Evolutionary conservation across 768 basidiomycete species (phyloP).

Genomic region (Boletus tomentosulus): DNA sequence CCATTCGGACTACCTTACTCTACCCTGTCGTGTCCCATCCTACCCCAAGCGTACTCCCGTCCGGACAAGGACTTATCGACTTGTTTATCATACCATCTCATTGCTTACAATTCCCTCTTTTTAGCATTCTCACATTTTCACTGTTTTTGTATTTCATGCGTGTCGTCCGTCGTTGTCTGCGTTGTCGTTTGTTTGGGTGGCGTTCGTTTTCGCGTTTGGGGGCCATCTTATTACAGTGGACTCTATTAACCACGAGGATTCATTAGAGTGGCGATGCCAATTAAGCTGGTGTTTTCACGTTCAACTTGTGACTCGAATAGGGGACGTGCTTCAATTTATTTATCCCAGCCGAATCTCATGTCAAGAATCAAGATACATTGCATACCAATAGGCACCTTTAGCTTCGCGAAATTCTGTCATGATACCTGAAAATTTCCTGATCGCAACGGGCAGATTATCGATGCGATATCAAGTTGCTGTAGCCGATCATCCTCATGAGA

Average conservation of each 20-base stretch:
- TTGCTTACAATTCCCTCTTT: constrained; percentile 24
- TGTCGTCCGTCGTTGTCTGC: constrained; percentile 7
- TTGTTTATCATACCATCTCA: constrained; percentile 30
- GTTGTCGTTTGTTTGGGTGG: constrained; percentile 1
- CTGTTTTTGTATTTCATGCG: constrained; percentile 13
- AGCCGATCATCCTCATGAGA: too few species aligned
- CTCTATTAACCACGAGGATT: constrained; percentile 15
- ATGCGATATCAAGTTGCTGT: too few species aligned
- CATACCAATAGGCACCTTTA: too few species aligned
- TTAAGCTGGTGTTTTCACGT: neutral
- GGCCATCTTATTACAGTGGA: constrained; percentile 11
- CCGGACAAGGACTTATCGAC: constrained; percentile 22
- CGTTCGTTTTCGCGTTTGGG: too few species aligned
- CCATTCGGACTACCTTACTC: constrained; percentile 19
- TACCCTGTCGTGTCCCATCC: constrained; percentile 22
- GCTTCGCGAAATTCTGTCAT: too few species aligned
- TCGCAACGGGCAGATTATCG: too few species aligned
- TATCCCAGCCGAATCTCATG: too few species aligned
- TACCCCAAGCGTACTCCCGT: constrained; percentile 19
- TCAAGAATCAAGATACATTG: too few species aligned
- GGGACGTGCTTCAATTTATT: too few species aligned
- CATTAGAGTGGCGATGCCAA: constrained; percentile 3
- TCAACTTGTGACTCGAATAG: neutral
- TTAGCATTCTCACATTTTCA: constrained; percentile 12
- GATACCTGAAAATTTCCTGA: too few species aligned